Evolutionary conservation across 2,329 filamentous ascomycete species (phyloP).

Genomic region (Trichocomaceae sp.): DNA sequence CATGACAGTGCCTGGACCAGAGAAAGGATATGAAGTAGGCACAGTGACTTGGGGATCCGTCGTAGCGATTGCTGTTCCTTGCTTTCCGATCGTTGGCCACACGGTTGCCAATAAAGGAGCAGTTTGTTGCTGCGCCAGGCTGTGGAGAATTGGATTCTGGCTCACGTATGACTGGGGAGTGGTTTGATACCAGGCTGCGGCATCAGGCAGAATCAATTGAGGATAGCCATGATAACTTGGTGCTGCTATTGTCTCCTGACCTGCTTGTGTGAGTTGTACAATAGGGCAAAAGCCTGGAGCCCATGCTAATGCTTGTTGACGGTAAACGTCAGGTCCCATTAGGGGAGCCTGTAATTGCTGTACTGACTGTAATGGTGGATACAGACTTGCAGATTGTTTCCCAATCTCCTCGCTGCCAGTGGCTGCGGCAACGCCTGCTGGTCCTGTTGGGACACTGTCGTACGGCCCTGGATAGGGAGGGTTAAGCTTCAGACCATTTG

Average conservation of each 20-base stretch:
- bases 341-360: conserved; percentile 12
- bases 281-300: conserved; percentile 1
- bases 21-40: conserved; percentile 11
- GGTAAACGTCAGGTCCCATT: conserved; percentile 12
- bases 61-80: background rate
- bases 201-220: conserved; percentile 13
- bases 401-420: conserved; percentile 1
- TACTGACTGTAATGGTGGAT: conserved; percentile 8
- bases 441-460: background rate
- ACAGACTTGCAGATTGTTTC: background rate
- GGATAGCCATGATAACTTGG: conserved; percentile 12
- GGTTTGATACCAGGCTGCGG: conserved; percentile 16
- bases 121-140: conserved; percentile 14
- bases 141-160: conserved; percentile 11
- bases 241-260: conserved; percentile 15
- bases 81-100: conserved; percentile 8
- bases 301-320: conserved; percentile 9
- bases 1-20: background rate
- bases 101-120: conserved; percentile 1
- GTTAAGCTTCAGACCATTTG: conserved; percentile 2
- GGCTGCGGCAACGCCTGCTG: background rate
- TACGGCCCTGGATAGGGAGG: background rate
- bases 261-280: conserved; percentile 12
- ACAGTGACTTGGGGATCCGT: background rate
- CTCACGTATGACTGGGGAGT: conserved; percentile 14